Conservation (phyloP, 225 moss, liverwort and hornwort genomes). For the Bryoerythrophyllum caledonicum region DNA sequence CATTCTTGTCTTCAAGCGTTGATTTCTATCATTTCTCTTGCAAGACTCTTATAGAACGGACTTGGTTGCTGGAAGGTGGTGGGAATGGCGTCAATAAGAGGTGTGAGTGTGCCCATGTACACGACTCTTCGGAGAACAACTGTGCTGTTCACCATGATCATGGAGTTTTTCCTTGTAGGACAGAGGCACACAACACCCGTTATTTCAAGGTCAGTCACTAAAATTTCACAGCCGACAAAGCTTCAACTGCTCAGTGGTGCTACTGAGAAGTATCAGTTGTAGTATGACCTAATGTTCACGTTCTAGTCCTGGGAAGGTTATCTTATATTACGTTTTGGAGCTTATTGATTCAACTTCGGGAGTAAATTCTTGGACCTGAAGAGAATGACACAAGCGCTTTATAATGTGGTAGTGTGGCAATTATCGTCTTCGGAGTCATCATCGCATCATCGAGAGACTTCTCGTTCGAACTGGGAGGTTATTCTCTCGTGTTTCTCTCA, state of each 20-base stretch:
- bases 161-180: conserved; percentile 81
- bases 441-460: conserved; percentile 90
- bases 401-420: conserved; percentile 72
- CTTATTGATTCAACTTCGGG: neutral
- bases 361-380: too few relatives aligned
- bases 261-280: conserved; percentile 4
- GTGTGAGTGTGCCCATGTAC: conserved; percentile 99
- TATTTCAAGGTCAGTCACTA: conserved; percentile 57
- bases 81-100: conserved; percentile 98
- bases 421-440: conserved; percentile 88
- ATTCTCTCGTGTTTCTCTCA: conserved; percentile 79
- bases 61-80: conserved; percentile 60
- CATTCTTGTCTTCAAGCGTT: neutral
- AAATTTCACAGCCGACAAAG: too few relatives aligned
- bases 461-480: conserved; percentile 78
- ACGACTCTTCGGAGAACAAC: conserved; percentile 97
- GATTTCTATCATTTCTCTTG: conserved; percentile 12
- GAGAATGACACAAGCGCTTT: conserved; percentile 3
- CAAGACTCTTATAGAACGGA: neutral
- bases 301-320: neutral
- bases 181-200: conserved; percentile 81
- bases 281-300: neutral
- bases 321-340: neutral
- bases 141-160: conserved; percentile 88
- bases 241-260: too few relatives aligned